Evolutionary conservation across 495 filamentous ascomycete genomes (phyloP).

Genomic region (Lasiosphaeria hispida): DNA sequence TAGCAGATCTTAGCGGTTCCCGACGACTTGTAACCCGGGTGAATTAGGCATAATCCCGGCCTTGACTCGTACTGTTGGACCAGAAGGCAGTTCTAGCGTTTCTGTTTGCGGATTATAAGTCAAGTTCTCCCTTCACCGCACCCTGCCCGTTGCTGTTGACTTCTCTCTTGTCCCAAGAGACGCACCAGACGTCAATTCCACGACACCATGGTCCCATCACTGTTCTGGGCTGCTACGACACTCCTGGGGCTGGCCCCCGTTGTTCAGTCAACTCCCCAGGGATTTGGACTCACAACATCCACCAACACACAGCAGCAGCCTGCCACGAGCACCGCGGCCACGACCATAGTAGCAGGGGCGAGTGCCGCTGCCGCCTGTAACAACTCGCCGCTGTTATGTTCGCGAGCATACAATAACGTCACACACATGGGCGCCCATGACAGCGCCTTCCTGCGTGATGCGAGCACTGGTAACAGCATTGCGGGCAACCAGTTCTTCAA

Average conservation of each 20-base stretch:
- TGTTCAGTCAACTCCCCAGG: slow-evolving; percentile 4
- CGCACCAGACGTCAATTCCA: not conserved
- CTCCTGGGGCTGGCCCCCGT: slow-evolving; percentile 10
- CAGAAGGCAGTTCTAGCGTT: not conserved
- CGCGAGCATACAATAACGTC: slow-evolving; percentile 60
- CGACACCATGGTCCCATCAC: slow-evolving; percentile 1
- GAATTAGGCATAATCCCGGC: not conserved
- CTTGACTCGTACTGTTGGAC: not conserved
- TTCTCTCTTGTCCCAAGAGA: not conserved
- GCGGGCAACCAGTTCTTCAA: slow-evolving; percentile 67
- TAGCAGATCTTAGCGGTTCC: slow-evolving; percentile 14
- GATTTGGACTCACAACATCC: not conserved
- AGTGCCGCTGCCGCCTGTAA: slow-evolving; percentile 55
- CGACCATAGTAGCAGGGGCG: slow-evolving; percentile 15
- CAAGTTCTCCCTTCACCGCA: not conserved
- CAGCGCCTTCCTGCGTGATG: slow-evolving; percentile 60
- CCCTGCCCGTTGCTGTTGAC: not conserved
- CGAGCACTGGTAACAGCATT: slow-evolving; percentile 49
- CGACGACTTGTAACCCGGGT: slow-evolving; percentile 11
- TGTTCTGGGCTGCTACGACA: slow-evolving; percentile 1
- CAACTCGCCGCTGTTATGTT: slow-evolving; percentile 61
- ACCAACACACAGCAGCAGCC: not conserved
- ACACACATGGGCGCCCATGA: slow-evolving; percentile 71
- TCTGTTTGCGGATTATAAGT: too few species aligned
- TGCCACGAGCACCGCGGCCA: slow-evolving; percentile 2